phyloP scores from a whole-genome alignment of 169 alveolate genomes.

The Perkinsus olseni region DNA sequence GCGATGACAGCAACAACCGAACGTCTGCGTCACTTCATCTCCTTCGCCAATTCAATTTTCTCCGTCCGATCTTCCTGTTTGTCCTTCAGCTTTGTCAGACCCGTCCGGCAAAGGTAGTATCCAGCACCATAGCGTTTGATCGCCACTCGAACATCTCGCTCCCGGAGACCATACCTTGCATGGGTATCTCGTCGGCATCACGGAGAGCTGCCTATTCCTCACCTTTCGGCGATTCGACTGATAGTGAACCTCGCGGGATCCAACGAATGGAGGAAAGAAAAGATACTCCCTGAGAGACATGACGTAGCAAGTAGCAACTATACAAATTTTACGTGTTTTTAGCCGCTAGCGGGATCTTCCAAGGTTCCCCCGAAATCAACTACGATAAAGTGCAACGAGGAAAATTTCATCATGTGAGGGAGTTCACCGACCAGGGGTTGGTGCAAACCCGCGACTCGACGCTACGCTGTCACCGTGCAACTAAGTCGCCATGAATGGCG shows the following conservation, averaged over 20 bases:
- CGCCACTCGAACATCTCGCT: background rate
- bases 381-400: too few species aligned
- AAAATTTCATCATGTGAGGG: too few species aligned
- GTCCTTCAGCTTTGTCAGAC: background rate
- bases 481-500: too few species aligned
- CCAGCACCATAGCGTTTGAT: background rate
- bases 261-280: slow-evolving; percentile 54
- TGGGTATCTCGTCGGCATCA: background rate
- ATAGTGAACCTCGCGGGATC: slow-evolving; percentile 67
- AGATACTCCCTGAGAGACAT: slow-evolving; percentile 61
- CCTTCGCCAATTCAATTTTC: background rate
- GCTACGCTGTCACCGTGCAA: too few species aligned
- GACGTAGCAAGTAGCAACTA: slow-evolving; percentile 12
- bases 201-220: background rate
- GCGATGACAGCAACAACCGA: too few species aligned
- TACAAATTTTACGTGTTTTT: too few species aligned
- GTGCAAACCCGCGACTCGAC: too few species aligned
- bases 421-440: too few species aligned
- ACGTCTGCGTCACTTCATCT: background rate
- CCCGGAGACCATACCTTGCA: background rate
- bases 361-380: too few species aligned
- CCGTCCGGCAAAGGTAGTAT: background rate
- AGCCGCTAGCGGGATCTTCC: too few species aligned
- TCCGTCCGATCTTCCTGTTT: background rate
- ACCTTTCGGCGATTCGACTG: slow-evolving; percentile 56